phyloP scores from a whole-genome alignment of 768 basidiomycete species.

The Neoboletus magnificus region DNA sequence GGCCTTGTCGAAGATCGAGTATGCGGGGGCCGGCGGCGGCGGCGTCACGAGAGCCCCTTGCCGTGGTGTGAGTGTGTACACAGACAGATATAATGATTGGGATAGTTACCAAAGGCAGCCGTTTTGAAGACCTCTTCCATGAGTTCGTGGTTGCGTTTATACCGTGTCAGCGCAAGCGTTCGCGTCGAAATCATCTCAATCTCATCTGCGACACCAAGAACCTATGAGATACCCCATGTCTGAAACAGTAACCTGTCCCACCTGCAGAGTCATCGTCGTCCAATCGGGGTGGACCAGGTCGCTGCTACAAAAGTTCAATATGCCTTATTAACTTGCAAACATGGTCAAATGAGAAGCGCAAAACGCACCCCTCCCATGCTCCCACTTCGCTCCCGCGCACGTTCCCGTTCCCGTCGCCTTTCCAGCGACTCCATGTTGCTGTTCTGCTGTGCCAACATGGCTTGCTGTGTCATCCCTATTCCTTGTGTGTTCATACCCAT shows the following conservation, averaged over 20 bases:
- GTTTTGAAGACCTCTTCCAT: constrained; percentile 81
- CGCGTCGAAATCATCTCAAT: constrained; percentile 69
- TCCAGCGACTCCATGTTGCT: constrained; percentile 70
- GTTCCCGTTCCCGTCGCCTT: constrained; percentile 57
- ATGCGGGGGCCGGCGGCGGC: constrained; percentile 45
- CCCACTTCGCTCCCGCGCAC: constrained; percentile 45
- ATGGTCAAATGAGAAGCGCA: neutral
- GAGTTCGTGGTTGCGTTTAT: constrained; percentile 76
- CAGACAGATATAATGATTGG: neutral
- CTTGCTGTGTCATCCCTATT: constrained; percentile 42
- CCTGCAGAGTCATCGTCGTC: constrained; percentile 71
- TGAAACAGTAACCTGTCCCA: constrained; percentile 19
- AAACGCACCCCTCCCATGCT: constrained; percentile 40
- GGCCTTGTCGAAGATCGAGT: constrained; percentile 56
- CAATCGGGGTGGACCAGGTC: constrained; percentile 31
- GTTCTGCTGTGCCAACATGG: constrained; percentile 72
- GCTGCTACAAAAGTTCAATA: constrained; percentile 19
- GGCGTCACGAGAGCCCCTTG: constrained; percentile 45
- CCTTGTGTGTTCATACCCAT: constrained; percentile 23
- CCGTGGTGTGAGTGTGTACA: neutral
- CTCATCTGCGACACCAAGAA: constrained; percentile 44
- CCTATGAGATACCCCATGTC: neutral
- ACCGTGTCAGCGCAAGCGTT: constrained; percentile 67
- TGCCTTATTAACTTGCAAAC: neutral
- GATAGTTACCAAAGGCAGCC: constrained; percentile 55